These are phyloP conservation scores for Fusarium domesticum DNA, from an alignment of 2,329 filamentous ascomycete genomes.

Conservation along the genomic window DNA sequence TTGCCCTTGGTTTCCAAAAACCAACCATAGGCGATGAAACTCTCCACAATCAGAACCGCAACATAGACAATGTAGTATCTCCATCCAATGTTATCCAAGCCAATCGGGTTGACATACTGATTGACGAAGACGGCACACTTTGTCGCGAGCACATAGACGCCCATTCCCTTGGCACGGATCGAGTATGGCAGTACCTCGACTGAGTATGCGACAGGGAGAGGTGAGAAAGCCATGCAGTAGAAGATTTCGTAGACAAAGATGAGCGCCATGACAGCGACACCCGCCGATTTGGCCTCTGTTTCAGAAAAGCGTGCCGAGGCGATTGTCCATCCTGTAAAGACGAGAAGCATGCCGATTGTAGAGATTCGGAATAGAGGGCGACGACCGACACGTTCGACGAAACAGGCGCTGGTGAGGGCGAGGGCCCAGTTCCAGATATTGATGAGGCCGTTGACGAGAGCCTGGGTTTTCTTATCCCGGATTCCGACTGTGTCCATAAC, in stretches of 20 bases:
- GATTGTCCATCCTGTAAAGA: slow-evolving; percentile 37
- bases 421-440: slow-evolving; percentile 31
- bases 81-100: slow-evolving; percentile 48
- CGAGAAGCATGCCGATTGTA: slow-evolving; percentile 27
- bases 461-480: slow-evolving; percentile 26
- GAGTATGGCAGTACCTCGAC: slow-evolving; percentile 53
- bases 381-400: slow-evolving; percentile 30
- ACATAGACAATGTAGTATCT: slow-evolving; percentile 59
- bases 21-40: slow-evolving; percentile 39
- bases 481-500: slow-evolving; percentile 20
- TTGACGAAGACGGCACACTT: slow-evolving; percentile 33
- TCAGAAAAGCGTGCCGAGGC: slow-evolving; percentile 33
- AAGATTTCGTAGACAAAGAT: slow-evolving; percentile 41
- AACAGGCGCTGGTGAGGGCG: slow-evolving; percentile 26
- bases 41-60: slow-evolving; percentile 45
- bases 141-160: slow-evolving; percentile 27
- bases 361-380: slow-evolving; percentile 34
- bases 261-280: slow-evolving; percentile 34
- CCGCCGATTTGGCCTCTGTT: slow-evolving; percentile 29
- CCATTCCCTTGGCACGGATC: slow-evolving; percentile 50
- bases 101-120: slow-evolving; percentile 50
- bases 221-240: slow-evolving; percentile 55
- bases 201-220: slow-evolving; percentile 48
- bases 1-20: slow-evolving; percentile 53
- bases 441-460: slow-evolving; percentile 29